phyloP scores from a whole-genome alignment of 1,284 basidiomycete genomes.

The Malassezia brasiliensis region DNA sequence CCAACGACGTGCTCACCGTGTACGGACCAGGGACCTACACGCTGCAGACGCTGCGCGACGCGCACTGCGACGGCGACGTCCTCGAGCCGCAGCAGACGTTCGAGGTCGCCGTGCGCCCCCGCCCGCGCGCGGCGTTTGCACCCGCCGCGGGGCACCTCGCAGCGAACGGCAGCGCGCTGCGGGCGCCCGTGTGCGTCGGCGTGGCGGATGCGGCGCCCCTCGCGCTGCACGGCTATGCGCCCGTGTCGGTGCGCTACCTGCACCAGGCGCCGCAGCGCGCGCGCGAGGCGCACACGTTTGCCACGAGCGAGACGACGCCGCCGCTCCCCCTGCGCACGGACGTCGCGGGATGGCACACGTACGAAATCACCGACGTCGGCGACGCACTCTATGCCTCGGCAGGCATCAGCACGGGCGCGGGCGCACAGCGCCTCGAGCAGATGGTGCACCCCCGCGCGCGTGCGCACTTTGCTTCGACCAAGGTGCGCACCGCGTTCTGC shows the following conservation, averaged over 20 bases:
- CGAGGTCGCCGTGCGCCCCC: conserved; percentile 63
- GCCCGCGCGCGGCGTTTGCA: conserved; percentile 53
- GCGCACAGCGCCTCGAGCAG: conserved; percentile 30
- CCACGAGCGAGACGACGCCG: conserved; percentile 70
- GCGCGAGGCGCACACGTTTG: conserved; percentile 55
- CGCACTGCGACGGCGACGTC: conserved; percentile 70
- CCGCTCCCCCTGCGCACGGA: conserved; percentile 74
- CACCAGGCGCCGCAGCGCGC: conserved; percentile 19
- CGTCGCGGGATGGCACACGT: conserved; percentile 69
- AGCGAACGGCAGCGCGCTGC: conserved; percentile 49
- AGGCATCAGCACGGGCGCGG: conserved; percentile 55
- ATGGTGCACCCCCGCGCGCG: conserved; percentile 30
- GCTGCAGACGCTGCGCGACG: conserved; percentile 65
- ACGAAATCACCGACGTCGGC: conserved; percentile 76
- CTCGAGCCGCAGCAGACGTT: conserved; percentile 58
- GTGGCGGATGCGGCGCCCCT: conserved; percentile 68
- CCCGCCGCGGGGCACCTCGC: conserved; percentile 19
- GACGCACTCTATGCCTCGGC: conserved; percentile 60
- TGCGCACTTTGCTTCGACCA: conserved; percentile 18
- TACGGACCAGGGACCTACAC: conserved; percentile 65
- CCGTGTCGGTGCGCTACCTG: conserved; percentile 28
- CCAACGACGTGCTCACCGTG: conserved; percentile 65
- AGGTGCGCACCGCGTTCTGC: conserved; percentile 55
- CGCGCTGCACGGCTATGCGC: conserved; percentile 59
- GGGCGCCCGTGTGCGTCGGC: conserved; percentile 71